phyloP scores from a whole-genome alignment of 805 yeast species.

The Spathaspora passalidarum region DNA sequence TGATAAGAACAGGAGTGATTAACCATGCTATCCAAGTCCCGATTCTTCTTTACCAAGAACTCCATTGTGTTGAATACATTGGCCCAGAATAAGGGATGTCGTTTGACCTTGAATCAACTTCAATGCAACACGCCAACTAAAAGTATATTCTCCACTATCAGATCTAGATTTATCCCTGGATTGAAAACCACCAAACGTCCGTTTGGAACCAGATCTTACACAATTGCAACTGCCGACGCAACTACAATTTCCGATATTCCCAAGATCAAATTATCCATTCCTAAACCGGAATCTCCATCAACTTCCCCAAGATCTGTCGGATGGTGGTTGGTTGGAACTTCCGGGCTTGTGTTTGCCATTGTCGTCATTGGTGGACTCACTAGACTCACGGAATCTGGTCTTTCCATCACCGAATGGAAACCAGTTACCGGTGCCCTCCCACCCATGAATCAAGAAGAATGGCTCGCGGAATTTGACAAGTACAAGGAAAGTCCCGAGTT shows the following conservation, averaged over 20 bases:
- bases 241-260: neutral
- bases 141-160: neutral
- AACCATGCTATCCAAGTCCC: conserved; percentile 42
- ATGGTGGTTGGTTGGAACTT: conserved; percentile 83
- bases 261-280: neutral
- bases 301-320: conserved; percentile 52
- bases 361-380: conserved; percentile 97
- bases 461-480: conserved; percentile 81
- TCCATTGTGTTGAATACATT: conserved; percentile 40
- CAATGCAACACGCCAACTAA: neutral
- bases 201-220: neutral
- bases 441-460: conserved; percentile 73
- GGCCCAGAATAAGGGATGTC: conserved; percentile 16
- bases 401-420: conserved; percentile 97
- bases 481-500: conserved; percentile 90
- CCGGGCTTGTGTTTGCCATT: conserved; percentile 88
- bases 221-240: neutral
- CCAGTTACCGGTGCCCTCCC: conserved; percentile 96
- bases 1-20: neutral
- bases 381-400: conserved; percentile 91
- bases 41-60: conserved; percentile 59
- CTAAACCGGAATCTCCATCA: conserved; percentile 4
- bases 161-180: conserved; percentile 8
- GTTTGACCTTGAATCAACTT: conserved; percentile 1
- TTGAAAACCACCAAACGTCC: conserved; percentile 2